Percentiles rank a stretch among this genome's conserved stretches.
These are phyloP conservation scores for Fusarium sp. DNA, from an alignment of 2,329 filamentous ascomycete species.

Conservation along the genomic window DNA sequence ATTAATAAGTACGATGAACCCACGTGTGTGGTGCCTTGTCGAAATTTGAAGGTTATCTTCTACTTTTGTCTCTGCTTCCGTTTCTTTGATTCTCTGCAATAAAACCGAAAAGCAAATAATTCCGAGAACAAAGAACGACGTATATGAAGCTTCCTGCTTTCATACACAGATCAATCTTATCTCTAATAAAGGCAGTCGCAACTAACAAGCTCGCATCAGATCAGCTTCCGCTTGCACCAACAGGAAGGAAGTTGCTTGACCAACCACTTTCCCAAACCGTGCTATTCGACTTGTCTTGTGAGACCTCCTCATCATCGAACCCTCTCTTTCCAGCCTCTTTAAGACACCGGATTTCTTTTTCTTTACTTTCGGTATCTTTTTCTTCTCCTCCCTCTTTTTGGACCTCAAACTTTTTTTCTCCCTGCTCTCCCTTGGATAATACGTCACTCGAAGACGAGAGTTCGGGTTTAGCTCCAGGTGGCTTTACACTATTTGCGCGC, in stretches of 20 bases:
- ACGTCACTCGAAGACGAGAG: slow-evolving; percentile 18
- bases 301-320: slow-evolving; percentile 9
- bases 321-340: slow-evolving; percentile 8
- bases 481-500: slow-evolving; percentile 11
- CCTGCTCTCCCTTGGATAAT: background rate
- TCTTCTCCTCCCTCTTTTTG: background rate
- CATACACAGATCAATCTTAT: background rate
- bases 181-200: background rate
- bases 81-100: background rate
- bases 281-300: slow-evolving; percentile 2
- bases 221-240: background rate
- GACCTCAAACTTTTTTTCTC: background rate
- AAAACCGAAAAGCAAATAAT: background rate
- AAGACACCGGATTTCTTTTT: background rate
- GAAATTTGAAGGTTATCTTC: background rate
- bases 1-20: slow-evolving; percentile 19
- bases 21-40: background rate
- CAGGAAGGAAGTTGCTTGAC: slow-evolving; percentile 6
- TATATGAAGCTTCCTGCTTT: slow-evolving; percentile 10
- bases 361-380: background rate
- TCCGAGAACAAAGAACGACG: background rate
- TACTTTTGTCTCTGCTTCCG: background rate
- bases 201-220: slow-evolving; percentile 5
- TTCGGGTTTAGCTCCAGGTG: slow-evolving; percentile 18
- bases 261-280: slow-evolving; percentile 21